Evolutionary conservation across 495 filamentous ascomycete genomes (phyloP), one percentile per base, ranked within the genome.

Genomic region (Penicillium atrosanguineum): DNA sequence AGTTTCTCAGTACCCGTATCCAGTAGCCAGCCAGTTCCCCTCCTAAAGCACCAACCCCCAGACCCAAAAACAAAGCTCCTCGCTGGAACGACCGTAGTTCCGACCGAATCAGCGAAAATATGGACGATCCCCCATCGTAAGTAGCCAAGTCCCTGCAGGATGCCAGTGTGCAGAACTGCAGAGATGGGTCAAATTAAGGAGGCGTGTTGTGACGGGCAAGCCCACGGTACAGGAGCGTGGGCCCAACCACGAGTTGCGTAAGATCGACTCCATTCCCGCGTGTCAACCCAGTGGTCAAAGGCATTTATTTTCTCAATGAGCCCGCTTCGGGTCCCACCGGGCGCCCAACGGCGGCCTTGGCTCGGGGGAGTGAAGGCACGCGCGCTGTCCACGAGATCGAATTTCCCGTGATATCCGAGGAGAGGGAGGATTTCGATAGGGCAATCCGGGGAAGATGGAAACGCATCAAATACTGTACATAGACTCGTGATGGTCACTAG

Each of bases 251-350:
- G 54, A 39, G 36, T 34, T 55, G 59, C 45, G 51, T 55, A 64
- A 64, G 56, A 62, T 62, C 41, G 59, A 34, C 55, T 59, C 59
- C 55, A 62, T 56, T 59, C 49, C 56, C 56, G 56, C 46, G 62
- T 62, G 61, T 61, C 57, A 56, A 58, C 42, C 47, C 46, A 57
- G 40, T n/a, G n/a, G n/a, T 42, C 48, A 59, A 28, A 41, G n/a
- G 20, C 50, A 20, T 31, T 15, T 15, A 39, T 1, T 11, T n/a
- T 14, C 31, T 3, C 23, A 23, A 23, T 23, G 23, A 23, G 23
- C 23, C 23, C 23, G 23, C 23, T 23, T 26, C 28, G 41, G 53
- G 39, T 45, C 46, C 62, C 62, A 64, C 62, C 47, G 56, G 62
- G 62, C 62, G 59, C 49, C 54, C 59, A 63, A 64, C 56, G 52